Percentiles rank a stretch among this genome's conserved stretches.
Conservation (phyloP, 352 stramenopile genomes). For the Phytophthora pistaciae region DNA sequence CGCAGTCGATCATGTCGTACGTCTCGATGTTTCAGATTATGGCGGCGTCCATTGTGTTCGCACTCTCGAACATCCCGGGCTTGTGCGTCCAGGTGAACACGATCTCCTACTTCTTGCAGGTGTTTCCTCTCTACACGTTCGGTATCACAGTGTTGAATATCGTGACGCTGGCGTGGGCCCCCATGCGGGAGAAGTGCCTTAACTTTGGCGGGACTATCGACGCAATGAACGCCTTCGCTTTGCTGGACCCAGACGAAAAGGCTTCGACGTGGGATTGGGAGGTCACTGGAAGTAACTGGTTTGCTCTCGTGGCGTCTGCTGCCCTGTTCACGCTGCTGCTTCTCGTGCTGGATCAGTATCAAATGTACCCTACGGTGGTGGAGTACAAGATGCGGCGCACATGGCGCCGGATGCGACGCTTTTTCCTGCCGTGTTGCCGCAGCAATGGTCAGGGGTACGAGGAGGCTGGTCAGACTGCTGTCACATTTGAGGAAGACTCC, state of each 20-base stretch:
- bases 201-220: slow-evolving; percentile 4
- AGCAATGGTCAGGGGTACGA: slow-evolving; percentile 29
- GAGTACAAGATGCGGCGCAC: slow-evolving; percentile 39
- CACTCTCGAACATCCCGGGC: slow-evolving; percentile 56
- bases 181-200: slow-evolving; percentile 58
- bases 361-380: slow-evolving; percentile 79
- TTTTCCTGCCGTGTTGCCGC: slow-evolving; percentile 25
- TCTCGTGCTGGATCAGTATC: slow-evolving; percentile 61
- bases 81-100: slow-evolving; percentile 58
- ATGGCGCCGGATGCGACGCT: slow-evolving; percentile 27
- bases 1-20: slow-evolving; percentile 85
- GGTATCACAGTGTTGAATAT: slow-evolving; percentile 57
- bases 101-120: slow-evolving; percentile 54
- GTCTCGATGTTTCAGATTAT: slow-evolving; percentile 77
- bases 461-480: slow-evolving; percentile 32
- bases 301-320: slow-evolving; percentile 49
- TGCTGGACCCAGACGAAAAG: slow-evolving; percentile 1
- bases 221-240: slow-evolving; percentile 2
- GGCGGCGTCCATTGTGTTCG: slow-evolving; percentile 52
- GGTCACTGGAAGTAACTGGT: slow-evolving; percentile 51
- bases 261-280: slow-evolving; percentile 63
- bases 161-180: slow-evolving; percentile 55
- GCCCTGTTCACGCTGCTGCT: slow-evolving; percentile 63
- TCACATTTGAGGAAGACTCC: slow-evolving; percentile 38
- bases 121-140: slow-evolving; percentile 74